Percentiles rank a stretch among this genome's conserved stretches.
Evolutionary conservation across 345 rosid genomes (phyloP).

Genomic region (Isatis tinctoria): DNA sequence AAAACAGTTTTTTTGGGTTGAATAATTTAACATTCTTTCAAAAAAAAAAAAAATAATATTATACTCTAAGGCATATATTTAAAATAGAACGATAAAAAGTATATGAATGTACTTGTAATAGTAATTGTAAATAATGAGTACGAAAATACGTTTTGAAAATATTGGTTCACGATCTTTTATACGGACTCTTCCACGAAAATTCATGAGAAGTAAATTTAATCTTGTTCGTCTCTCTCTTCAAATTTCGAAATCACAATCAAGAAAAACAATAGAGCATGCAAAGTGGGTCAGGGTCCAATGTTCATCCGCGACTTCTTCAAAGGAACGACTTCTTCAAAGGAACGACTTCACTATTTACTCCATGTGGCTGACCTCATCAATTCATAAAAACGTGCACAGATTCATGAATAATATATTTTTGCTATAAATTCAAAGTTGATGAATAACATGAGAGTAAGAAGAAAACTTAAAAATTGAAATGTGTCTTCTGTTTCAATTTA

Average conservation of each 20-base stretch:
- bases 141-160: neutral
- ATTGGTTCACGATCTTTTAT: constrained; percentile 1
- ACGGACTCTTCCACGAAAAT: neutral
- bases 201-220: neutral
- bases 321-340: no score
- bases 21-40: no score
- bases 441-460: neutral
- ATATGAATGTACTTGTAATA: no score
- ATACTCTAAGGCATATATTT: no score
- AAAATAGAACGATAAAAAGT: no score
- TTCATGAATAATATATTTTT: neutral
- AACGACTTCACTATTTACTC: neutral
- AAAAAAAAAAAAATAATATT: no score
- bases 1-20: no score
- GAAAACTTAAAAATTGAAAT: neutral
- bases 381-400: neutral
- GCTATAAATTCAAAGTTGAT: neutral
- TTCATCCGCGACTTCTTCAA: neutral
- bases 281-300: neutral
- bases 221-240: neutral
- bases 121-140: no score
- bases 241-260: neutral
- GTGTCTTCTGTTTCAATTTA: neutral
- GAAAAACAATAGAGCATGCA: constrained; percentile 3
- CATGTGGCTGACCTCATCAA: neutral